These are phyloP conservation scores for Alternaria longipes DNA, from an alignment of 2,329 filamentous ascomycete genomes.

Conservation along the genomic window DNA sequence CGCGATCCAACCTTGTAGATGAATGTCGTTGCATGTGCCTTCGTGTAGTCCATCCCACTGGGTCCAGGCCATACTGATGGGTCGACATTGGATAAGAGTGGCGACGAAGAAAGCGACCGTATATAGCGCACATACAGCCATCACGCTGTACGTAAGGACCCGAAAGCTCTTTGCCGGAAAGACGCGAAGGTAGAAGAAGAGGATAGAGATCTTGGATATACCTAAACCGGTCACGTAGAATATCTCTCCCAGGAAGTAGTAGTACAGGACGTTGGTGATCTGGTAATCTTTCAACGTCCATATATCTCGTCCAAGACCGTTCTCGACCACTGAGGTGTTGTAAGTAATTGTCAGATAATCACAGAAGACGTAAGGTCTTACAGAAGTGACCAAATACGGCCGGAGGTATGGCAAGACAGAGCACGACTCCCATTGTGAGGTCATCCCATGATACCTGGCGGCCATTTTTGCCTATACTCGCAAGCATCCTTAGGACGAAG, in stretches of 20 bases:
- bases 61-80: slow-evolving; percentile 60
- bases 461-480: slow-evolving; percentile 46
- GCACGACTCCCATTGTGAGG: slow-evolving; percentile 47
- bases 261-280: slow-evolving; percentile 56
- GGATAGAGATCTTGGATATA: slow-evolving; percentile 47
- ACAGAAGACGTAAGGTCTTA: background rate
- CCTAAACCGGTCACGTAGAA: slow-evolving; percentile 44
- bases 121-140: slow-evolving; percentile 39
- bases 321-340: slow-evolving; percentile 20
- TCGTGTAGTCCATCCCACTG: slow-evolving; percentile 39
- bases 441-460: slow-evolving; percentile 52
- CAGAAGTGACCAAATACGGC: slow-evolving; percentile 25
- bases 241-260: slow-evolving; percentile 40
- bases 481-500: slow-evolving; percentile 46
- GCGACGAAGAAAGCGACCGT: slow-evolving; percentile 59
- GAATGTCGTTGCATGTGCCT: slow-evolving; percentile 46
- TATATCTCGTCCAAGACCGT: slow-evolving; percentile 61
- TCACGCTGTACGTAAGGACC: slow-evolving; percentile 32
- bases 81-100: slow-evolving; percentile 60
- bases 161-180: slow-evolving; percentile 44
- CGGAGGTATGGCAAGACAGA: slow-evolving; percentile 44
- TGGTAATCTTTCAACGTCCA: slow-evolving; percentile 57
- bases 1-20: slow-evolving; percentile 42
- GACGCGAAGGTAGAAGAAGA: slow-evolving; percentile 47
- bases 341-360: background rate